Percentiles rank a stretch among this genome's conserved stretches.
phyloP scores from a whole-genome alignment of 169 alveolate species.

The Toxoplasma gondii region DNA sequence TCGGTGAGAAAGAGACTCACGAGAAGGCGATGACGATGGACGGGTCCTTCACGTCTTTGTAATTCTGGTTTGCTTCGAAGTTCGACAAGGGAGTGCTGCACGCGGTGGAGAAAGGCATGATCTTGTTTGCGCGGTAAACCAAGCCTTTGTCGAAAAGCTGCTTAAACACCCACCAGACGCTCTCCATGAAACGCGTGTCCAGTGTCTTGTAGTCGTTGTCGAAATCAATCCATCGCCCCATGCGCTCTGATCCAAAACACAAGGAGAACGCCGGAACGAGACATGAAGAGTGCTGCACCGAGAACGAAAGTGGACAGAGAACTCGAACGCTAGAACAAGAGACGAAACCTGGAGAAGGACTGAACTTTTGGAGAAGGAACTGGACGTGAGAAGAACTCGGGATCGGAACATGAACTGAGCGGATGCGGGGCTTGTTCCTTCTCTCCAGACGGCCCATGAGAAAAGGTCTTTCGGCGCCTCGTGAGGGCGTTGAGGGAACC shows the following conservation, averaged over 20 bases:
- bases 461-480: too few relatives aligned
- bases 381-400: not conserved
- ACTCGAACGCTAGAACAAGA: not conserved
- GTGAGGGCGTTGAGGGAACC: too few relatives aligned
- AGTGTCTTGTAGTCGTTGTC: slow-evolving; percentile 99
- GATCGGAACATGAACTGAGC: not conserved
- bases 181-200: slow-evolving; percentile 97
- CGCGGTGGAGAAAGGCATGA: slow-evolving; percentile 99
- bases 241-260: slow-evolving; percentile 79
- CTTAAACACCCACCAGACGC: slow-evolving; percentile 90
- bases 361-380: not conserved
- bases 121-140: slow-evolving; percentile 57
- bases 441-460: too few relatives aligned
- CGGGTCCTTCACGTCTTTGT: slow-evolving; percentile 97
- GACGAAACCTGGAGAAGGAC: not conserved
- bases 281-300: not conserved
- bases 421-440: too few relatives aligned
- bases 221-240: slow-evolving; percentile 99
- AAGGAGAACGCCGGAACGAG: not conserved
- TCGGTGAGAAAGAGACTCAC: too few relatives aligned
- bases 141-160: slow-evolving; percentile 86
- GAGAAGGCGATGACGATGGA: slow-evolving; percentile 95
- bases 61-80: slow-evolving; percentile 97
- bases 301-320: not conserved
- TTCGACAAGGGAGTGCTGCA: slow-evolving; percentile 97